phyloP scores from a whole-genome alignment of 2,329 filamentous ascomycete species.

The Cladophialophora bantiana region DNA sequence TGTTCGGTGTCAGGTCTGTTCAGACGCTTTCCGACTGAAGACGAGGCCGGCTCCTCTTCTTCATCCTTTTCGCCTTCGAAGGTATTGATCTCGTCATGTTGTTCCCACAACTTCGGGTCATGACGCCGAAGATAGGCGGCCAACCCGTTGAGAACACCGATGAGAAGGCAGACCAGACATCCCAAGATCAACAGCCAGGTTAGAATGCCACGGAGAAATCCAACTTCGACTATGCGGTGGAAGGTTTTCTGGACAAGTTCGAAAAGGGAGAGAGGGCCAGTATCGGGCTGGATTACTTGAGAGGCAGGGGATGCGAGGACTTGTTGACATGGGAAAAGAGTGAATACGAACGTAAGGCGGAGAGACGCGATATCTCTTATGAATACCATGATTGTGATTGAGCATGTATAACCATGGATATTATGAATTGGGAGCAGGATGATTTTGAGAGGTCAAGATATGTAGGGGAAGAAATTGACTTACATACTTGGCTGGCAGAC shows the following conservation, averaged over 20 bases:
- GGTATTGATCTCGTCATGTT: constrained; percentile 13
- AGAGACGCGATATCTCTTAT: not conserved
- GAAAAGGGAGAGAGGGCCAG: constrained; percentile 29
- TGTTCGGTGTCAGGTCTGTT: not conserved
- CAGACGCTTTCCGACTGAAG: not conserved
- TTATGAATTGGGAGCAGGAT: not conserved
- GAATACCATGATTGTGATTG: not conserved
- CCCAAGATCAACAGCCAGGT: constrained; percentile 25
- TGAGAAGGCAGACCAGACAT: constrained; percentile 28
- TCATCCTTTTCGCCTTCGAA: not conserved
- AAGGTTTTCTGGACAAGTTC: constrained; percentile 29
- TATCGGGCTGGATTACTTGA: constrained; percentile 21
- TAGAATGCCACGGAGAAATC: constrained; percentile 30
- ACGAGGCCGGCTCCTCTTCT: not conserved
- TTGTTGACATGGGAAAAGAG: not conserved
- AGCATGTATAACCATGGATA: not conserved
- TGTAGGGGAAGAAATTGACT: not conserved
- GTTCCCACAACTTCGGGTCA: constrained; percentile 24
- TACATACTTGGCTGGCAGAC: not conserved
- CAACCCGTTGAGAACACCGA: constrained; percentile 23
- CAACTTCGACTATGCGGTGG: constrained; percentile 28
- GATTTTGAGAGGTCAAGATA: not conserved
- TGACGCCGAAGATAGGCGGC: constrained; percentile 21
- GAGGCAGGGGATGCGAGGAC: constrained; percentile 23
- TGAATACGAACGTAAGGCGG: not conserved